Evolutionary conservation across 345 rosid genomes (phyloP).

Genomic region (Rubroshorea leprosula): DNA sequence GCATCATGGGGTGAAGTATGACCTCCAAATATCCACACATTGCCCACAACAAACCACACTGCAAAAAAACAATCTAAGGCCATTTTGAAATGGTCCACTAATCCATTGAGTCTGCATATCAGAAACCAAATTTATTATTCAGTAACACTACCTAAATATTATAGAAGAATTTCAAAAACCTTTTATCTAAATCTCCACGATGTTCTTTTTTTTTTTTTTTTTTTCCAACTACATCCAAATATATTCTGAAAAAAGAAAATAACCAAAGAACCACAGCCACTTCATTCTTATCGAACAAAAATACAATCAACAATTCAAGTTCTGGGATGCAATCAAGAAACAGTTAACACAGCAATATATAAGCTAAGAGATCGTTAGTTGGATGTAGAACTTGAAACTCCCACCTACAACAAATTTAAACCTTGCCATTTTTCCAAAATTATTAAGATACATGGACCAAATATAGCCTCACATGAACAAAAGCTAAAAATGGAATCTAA

Average conservation of each 20-base stretch:
- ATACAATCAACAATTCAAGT: background rate
- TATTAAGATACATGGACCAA: background rate
- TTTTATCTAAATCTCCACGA: background rate
- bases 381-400: background rate
- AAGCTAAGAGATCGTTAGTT: no score
- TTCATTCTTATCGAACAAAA: background rate
- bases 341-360: no score
- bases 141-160: constrained; percentile 3
- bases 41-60: constrained; percentile 94
- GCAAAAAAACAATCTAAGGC: constrained; percentile 89
- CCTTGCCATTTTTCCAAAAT: background rate
- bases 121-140: constrained; percentile 13
- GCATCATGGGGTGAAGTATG: constrained; percentile 69
- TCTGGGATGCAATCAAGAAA: no score
- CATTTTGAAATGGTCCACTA: constrained; percentile 85
- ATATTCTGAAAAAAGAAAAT: background rate
- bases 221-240: background rate
- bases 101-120: constrained; percentile 51
- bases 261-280: background rate
- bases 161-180: background rate
- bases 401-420: no score
- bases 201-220: background rate
- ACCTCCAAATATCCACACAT: constrained; percentile 93
- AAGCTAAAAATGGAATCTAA: background rate
- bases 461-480: no score